Evolutionary conservation across 768 basidiomycete genomes (phyloP), one percentile per base, ranked within the genome.

Genomic region (Daedaleopsis sinensis): DNA sequence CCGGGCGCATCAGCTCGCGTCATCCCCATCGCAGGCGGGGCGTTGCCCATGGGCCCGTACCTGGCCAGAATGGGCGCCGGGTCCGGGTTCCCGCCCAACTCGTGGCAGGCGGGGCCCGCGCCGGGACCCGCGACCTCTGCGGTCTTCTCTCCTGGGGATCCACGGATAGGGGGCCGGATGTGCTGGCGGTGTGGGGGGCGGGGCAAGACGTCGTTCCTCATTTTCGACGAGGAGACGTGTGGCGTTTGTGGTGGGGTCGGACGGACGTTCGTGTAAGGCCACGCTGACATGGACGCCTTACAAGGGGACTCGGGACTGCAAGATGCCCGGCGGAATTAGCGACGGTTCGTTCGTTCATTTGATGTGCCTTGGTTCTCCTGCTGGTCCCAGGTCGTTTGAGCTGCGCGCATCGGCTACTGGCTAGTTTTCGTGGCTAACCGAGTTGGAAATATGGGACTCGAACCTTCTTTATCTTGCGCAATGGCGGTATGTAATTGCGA

Each of bases 171-270:
- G 3, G 91, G 92, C 0, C 65, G 73, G 47, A 55, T 81, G 65
- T 93, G 92, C 71, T 84, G 80, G 83, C 75, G 79, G 23, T 93
- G 91, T 68, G 74, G 77, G 37, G 92, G 92, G 2, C 70, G 73
- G 21, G 91, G 90, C 4, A 73, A 65, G 38, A 69, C 82, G 37
- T 76, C 77, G 24, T 75, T 86, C 54, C 72, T 90, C 48, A 63
- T 90, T 5, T 79, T 90, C 50, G 85, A 88, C 58, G 69, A 76
- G 63, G 70, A 74, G 52, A 74, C 71, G 39, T 93, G 91, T 72
- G 72, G 72, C 1, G 73, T 76, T 5, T 93, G 92, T 75, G 74
- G 77, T 12, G 91, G 92, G 9, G 67, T 87, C 18, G 91, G 91
- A 35, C 78, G 91, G 69, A 70, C 70, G 18, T 70, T 68, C 39